Evolutionary conservation across 129 eudicot species (phyloP).

Genomic region (Tanacetum coccineum): DNA sequence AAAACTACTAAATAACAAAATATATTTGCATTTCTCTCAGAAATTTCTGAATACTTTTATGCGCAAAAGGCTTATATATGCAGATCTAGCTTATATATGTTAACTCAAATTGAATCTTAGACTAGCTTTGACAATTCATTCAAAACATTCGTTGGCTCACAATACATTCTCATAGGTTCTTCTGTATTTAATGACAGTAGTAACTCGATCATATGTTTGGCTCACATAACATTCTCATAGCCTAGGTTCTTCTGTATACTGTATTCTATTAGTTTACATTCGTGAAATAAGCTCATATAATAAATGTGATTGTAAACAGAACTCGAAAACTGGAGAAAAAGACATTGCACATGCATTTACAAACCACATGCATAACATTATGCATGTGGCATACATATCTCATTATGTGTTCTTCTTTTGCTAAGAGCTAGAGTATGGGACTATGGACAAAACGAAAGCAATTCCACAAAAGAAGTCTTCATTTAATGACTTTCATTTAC

Average conservation of each 20-base stretch:
- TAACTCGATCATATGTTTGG: no score
- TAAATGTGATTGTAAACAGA: background rate
- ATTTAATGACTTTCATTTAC: background rate
- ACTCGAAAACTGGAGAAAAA: background rate
- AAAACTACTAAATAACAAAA: no score
- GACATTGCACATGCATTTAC: conserved; percentile 24
- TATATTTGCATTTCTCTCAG: no score
- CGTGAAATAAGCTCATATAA: background rate
- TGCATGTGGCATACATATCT: conserved; percentile 29
- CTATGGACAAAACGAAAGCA: conserved; percentile 8
- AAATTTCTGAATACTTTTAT: no score
- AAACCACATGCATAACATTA: conserved; percentile 18
- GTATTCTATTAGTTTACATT: background rate
- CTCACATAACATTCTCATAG: no score
- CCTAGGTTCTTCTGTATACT: background rate
- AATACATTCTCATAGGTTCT: no score
- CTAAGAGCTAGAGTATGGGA: conserved; percentile 9
- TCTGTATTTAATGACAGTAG: background rate
- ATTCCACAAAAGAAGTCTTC: conserved; percentile 8
- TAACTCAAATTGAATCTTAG: no score
- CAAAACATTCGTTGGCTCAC: no score
- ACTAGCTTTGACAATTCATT: no score
- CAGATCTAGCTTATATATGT: no score
- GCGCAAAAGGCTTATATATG: no score
- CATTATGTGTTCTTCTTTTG: conserved; percentile 12